These are phyloP conservation scores for Pholiota molesta DNA, from an alignment of 768 basidiomycete genomes.

Conservation along the genomic window DNA sequence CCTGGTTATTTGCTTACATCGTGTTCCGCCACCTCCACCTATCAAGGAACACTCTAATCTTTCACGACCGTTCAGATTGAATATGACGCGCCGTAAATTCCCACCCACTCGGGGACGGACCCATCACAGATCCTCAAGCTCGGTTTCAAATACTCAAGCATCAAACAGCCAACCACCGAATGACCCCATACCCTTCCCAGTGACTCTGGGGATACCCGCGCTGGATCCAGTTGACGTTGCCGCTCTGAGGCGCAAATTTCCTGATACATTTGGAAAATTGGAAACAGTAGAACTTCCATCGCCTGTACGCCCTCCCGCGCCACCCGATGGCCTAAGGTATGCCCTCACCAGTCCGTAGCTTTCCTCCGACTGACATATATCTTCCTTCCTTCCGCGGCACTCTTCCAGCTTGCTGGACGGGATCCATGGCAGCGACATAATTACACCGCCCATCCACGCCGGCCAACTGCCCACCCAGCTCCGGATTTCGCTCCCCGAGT, in stretches of 20 bases:
- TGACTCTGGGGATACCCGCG: neutral
- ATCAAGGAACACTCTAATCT: too few relatives aligned
- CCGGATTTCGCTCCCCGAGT: neutral
- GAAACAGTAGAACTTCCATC: neutral
- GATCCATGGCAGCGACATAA: neutral
- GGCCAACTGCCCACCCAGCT: neutral
- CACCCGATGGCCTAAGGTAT: neutral
- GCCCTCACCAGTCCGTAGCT: neutral
- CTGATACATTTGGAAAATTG: neutral
- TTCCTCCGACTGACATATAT: neutral
- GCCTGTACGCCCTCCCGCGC: neutral
- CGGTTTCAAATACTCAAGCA: neutral
- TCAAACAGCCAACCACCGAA: neutral
- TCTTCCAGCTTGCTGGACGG: neutral
- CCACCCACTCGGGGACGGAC: neutral
- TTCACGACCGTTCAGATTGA: too few relatives aligned
- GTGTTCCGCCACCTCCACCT: too few relatives aligned
- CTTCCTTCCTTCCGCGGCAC: neutral
- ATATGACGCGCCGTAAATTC: neutral
- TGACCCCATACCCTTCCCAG: neutral
- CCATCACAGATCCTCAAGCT: neutral
- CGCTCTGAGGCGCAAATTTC: neutral
- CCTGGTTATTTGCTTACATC: too few relatives aligned
- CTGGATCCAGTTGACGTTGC: neutral
- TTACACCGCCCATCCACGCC: neutral